These are phyloP conservation scores for Coemansia sp. DNA, from an alignment of 192 early-diverging fungal species.

Conservation along the genomic window DNA sequence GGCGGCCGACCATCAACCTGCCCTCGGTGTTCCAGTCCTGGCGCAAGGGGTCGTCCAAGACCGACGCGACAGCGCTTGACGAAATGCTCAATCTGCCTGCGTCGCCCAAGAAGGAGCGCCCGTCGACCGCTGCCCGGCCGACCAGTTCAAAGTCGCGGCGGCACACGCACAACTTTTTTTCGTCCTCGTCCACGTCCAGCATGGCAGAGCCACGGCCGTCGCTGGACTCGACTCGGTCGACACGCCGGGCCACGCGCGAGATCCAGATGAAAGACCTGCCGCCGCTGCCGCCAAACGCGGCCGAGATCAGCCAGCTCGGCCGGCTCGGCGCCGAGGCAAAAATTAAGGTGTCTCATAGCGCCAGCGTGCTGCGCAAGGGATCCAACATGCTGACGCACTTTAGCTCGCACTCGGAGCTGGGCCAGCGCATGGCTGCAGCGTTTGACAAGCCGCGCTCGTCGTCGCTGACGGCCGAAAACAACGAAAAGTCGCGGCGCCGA, in stretches of 20 bases:
- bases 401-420: constrained; percentile 40
- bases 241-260: constrained; percentile 24
- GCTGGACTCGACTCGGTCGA: constrained; percentile 14
- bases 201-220: constrained; percentile 16
- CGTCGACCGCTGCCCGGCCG: background rate
- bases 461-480: constrained; percentile 23
- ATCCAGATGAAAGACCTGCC: constrained; percentile 49
- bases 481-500: constrained; percentile 11
- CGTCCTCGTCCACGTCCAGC: constrained; percentile 7
- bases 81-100: constrained; percentile 21
- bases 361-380: constrained; percentile 6
- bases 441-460: constrained; percentile 46
- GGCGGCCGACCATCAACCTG: constrained; percentile 13
- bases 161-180: constrained; percentile 49
- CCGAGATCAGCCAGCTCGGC: constrained; percentile 17
- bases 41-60: constrained; percentile 9
- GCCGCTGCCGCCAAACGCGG: constrained; percentile 43
- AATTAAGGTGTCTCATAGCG: constrained; percentile 4
- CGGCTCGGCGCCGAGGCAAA: background rate
- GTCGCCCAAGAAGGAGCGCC: constrained; percentile 5
- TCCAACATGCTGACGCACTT: constrained; percentile 30
- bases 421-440: constrained; percentile 20
- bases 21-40: constrained; percentile 8
- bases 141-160: constrained; percentile 20
- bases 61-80: constrained; percentile 4